These are phyloP conservation scores for Limnanthes douglasii DNA, from an alignment of 345 rosid genomes.

Conservation along the genomic window DNA sequence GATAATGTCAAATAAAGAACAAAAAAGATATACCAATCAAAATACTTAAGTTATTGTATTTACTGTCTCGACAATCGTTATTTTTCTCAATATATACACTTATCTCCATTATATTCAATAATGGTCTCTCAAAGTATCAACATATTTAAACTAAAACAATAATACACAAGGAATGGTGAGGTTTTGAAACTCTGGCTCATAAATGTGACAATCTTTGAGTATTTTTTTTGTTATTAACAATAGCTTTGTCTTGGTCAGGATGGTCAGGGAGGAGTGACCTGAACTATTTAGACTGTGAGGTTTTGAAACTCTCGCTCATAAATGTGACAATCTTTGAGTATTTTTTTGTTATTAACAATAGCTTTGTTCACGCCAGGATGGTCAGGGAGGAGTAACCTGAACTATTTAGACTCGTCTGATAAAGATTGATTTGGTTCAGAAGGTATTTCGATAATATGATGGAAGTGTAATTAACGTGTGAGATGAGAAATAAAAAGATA, in stretches of 20 bases:
- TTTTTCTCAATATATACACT: constrained; percentile 51
- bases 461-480: too few species aligned
- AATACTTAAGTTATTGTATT: constrained; percentile 4
- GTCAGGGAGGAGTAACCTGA: constrained; percentile 62
- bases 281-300: constrained; percentile 70
- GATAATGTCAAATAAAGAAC: neutral
- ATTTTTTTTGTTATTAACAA: constrained; percentile 85
- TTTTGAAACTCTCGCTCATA: constrained; percentile 83
- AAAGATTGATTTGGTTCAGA: too few species aligned
- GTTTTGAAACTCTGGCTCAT: constrained; percentile 79
- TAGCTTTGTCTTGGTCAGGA: constrained; percentile 59
- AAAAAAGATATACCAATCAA: neutral
- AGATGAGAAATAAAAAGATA: too few species aligned
- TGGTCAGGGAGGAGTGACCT: constrained; percentile 57
- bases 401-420: constrained; percentile 85
- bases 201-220: constrained; percentile 58
- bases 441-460: too few species aligned
- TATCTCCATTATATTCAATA: constrained; percentile 92
- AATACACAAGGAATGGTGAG: constrained; percentile 72
- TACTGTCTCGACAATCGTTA: constrained; percentile 73
- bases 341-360: constrained; percentile 76
- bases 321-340: constrained; percentile 54
- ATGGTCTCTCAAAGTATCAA: constrained; percentile 88
- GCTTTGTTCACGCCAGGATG: constrained; percentile 63
- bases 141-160: constrained; percentile 57